Base-by-base conservation (phyloP, 179 eudicot species). In the Amaranthus tricolor region DNA sequence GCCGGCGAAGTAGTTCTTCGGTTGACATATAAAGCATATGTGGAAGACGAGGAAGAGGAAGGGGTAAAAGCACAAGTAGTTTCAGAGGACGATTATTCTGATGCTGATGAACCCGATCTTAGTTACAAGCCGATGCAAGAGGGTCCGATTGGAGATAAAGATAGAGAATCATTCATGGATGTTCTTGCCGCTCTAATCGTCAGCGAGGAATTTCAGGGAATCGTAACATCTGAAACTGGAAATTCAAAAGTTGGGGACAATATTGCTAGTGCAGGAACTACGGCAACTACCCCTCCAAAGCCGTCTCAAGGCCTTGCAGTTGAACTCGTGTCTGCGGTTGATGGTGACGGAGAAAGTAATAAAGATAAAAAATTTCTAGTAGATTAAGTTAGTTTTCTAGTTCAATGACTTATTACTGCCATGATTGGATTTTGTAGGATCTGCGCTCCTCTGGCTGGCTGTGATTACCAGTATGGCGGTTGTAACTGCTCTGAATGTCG, bases 171-270 rank as follows among this genome's bases (percentile, higher is more conserved):
- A 58, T 86, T 90, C 73, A 89, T 93, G 95, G 90, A 90, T 83
- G 96, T 87, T 83, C 86, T 95, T 82, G 95, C 97, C 61, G 97
- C 99, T 16, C 81, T 90, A 75, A 81, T 95, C 80, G 90, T 95
- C 62, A 95, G 99, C 72, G 98, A 95, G 82, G 98, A 95, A 79
- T 95, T 95, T 73, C 97, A 86, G 77, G 99, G 99, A 47, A 95
- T 95, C 47, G 95, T 93, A 64, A 83, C 95, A 19, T 91, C 97
- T 31, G 99, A 95, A 83, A 76, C 97, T 49, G 87, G 82, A 68
- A 86, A 76, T 79, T 57, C 73, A 58, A 85, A 78, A 80, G 74
- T 82, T 43, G 77, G 67, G 11, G 81, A 79, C 45, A 81, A 77
- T 62, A 69, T 72, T 50, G 51, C 78, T 53, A 84, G 55, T 55